Evolutionary conservation across 1,284 basidiomycete species (phyloP), one percentile per base, ranked within the genome.

Genomic region (Marasmius fiardii): DNA sequence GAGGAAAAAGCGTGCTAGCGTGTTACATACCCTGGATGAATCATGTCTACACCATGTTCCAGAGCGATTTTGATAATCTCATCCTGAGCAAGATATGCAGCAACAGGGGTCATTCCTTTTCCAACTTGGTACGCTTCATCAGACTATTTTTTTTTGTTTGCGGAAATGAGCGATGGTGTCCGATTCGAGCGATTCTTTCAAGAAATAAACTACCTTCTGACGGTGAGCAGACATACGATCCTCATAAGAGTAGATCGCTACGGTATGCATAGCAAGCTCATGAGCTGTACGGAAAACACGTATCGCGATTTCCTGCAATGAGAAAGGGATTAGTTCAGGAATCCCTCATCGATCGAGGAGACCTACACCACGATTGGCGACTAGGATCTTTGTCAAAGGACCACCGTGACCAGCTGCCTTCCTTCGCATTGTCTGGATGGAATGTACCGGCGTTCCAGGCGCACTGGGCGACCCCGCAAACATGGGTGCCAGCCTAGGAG

Each of bases 51-150:
- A 41, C 93, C 93, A 74, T 98, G 94, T 73, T 99, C 95, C 51
- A 97, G 80, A 28, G 95, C 95, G 65, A 95, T 90, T 60, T 87
- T 80, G 73, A 99, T 93, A 73, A 99, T 99, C 68, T 98, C 95
- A 64, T 98, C 94, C 71, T 98, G 95, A 16, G 94, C 90, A 60
- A 99, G 89, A 74, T 99, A 99, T 20, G 97, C 97, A 28, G 81
- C 95, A 52, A 99, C 97, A 39, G 97, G 97, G 14, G 94, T 92
- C 57, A 98, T 76, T 23, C 96, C 96, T 66, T 92, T 93, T 60
- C 97, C 97, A 64, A 99, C 96, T 72, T 95, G 91, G 75, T 98
- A 99, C 1, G 96, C 95, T 75, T 99, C 96, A 74, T 99, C 97
- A 60, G 95, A 93, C 92, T 95, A 65, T 60, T n/a, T n/a, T n/a